Conservation (phyloP, 2,329 filamentous ascomycete species). For the Arthroderma sp. region DNA sequence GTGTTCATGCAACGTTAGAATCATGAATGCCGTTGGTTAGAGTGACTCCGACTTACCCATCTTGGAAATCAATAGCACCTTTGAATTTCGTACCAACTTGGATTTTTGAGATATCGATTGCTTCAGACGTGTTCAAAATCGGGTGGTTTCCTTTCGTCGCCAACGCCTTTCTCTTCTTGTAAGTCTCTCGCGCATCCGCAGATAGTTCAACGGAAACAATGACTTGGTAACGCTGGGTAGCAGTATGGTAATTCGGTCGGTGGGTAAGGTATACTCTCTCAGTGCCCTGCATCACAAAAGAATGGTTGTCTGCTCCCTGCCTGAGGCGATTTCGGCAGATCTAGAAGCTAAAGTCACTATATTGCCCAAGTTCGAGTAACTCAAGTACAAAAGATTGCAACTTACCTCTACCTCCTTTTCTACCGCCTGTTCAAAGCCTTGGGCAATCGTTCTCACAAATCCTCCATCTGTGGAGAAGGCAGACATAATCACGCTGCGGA, state of each 20-base stretch:
- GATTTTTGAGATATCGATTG: too few relatives aligned
- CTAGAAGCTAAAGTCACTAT: neutral
- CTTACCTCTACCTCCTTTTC: slow-evolving; percentile 7
- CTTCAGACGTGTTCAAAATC: too few relatives aligned
- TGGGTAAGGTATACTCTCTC: slow-evolving; percentile 11
- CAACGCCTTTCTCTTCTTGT: too few relatives aligned
- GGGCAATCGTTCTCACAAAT: slow-evolving; percentile 8
- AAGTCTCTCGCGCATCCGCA: too few relatives aligned
- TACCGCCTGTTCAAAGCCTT: slow-evolving; percentile 9
- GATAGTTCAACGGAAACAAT: slow-evolving; percentile 3
- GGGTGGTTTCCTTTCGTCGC: too few relatives aligned
- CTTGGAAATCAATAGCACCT: too few relatives aligned
- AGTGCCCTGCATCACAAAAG: slow-evolving; percentile 11
- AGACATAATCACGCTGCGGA: slow-evolving; percentile 37
- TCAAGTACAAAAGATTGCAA: too few relatives aligned
- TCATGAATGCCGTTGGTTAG: too few relatives aligned
- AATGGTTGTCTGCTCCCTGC: slow-evolving; percentile 5
- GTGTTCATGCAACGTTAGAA: too few relatives aligned
- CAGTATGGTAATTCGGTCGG: slow-evolving; percentile 11
- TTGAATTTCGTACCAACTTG: too few relatives aligned
- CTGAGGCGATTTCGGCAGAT: slow-evolving; percentile 12
- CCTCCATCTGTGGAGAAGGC: slow-evolving; percentile 10
- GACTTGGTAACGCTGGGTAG: slow-evolving; percentile 11
- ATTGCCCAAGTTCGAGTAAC: too few relatives aligned
- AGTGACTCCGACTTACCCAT: too few relatives aligned